A percentile compares a stretch with the other conserved stretches of the same genome.
Evolutionary conservation across 768 basidiomycete species (phyloP).

Genomic region (Trametes punicea): DNA sequence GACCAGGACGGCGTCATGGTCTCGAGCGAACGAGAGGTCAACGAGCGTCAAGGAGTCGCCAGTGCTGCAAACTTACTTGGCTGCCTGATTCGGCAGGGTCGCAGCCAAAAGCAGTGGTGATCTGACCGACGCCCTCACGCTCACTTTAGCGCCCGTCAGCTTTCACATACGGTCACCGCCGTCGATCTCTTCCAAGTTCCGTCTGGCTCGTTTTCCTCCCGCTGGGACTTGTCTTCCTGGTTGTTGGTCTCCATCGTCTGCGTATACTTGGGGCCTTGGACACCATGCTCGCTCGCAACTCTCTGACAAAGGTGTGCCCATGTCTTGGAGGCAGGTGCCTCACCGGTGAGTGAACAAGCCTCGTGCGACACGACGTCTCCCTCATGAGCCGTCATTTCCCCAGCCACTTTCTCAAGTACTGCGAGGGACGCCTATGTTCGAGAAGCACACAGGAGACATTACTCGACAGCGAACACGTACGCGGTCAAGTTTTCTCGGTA

Average conservation of each 20-base stretch:
- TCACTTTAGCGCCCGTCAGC: no score
- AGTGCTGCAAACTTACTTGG: background rate
- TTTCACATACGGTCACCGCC: background rate
- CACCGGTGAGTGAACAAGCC: background rate
- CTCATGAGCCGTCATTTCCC: background rate
- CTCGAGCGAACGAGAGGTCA: no score
- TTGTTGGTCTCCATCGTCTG: background rate
- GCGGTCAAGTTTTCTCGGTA: background rate
- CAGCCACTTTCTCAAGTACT: conserved; percentile 7
- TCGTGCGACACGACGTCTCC: background rate
- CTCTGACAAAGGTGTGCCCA: conserved; percentile 9
- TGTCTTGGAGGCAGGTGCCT: conserved; percentile 10
- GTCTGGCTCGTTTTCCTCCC: background rate
- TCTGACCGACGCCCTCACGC: no score
- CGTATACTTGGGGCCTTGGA: background rate
- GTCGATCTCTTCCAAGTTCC: background rate
- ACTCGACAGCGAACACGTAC: background rate
- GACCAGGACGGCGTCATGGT: no score
- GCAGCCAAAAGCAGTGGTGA: background rate
- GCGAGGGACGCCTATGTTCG: background rate
- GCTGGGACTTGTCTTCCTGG: no score
- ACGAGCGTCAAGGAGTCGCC: no score
- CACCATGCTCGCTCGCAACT: conserved; percentile 5
- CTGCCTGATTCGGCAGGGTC: background rate
- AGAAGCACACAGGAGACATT: background rate